Conservation (phyloP, 768 basidiomycete genomes). For the Podaxis sp. region DNA sequence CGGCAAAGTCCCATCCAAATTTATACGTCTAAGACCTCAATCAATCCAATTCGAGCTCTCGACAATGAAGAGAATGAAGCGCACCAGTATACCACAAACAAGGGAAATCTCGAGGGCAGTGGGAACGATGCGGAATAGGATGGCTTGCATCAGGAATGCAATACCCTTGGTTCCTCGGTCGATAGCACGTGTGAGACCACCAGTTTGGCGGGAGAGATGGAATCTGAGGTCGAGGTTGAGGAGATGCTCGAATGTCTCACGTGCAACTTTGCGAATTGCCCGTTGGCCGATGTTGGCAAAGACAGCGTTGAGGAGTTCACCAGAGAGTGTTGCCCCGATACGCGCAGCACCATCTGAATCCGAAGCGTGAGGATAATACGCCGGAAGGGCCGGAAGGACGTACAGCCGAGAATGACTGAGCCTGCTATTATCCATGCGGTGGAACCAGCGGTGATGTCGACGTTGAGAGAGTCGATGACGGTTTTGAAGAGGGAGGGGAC, state of each 20-base stretch:
- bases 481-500: conserved; percentile 96
- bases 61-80: conserved; percentile 19
- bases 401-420: conserved; percentile 88
- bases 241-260: conserved; percentile 94
- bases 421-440: conserved; percentile 93
- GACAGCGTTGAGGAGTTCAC: conserved; percentile 90
- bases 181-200: conserved; percentile 93
- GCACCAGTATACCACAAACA: conserved; percentile 94
- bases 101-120: conserved; percentile 95
- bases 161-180: conserved; percentile 99
- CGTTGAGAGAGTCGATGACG: conserved; percentile 85
- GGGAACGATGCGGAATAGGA: conserved; percentile 92
- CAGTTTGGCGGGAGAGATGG: conserved; percentile 90
- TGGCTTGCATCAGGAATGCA: conserved; percentile 88
- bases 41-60: neutral
- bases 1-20: conserved; percentile 97
- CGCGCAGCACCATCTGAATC: conserved; percentile 82
- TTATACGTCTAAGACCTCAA: conserved; percentile 72
- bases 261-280: conserved; percentile 90
- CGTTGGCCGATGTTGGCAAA: conserved; percentile 95
- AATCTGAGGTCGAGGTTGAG: conserved; percentile 89
- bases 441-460: conserved; percentile 65
- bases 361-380: conserved; percentile 3
- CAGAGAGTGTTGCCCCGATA: conserved; percentile 84
- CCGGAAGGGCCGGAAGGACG: conserved; percentile 27